phyloP scores from a whole-genome alignment of 1,284 basidiomycete genomes.

The Leccinum solheimii region DNA sequence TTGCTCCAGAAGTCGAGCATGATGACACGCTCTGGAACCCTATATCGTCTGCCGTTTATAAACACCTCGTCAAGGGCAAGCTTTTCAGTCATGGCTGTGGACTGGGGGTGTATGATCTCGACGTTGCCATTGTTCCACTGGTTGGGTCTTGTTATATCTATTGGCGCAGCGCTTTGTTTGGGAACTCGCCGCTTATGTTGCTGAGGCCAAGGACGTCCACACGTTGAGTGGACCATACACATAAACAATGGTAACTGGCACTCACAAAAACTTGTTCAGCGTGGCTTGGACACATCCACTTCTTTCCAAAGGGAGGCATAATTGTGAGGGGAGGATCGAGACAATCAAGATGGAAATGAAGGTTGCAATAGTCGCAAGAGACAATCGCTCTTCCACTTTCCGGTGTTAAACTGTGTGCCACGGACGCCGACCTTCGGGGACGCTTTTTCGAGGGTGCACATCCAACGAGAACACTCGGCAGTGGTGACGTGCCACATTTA shows the following conservation, averaged over 20 bases:
- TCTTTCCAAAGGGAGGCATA: slow-evolving; percentile 85
- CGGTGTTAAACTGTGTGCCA: slow-evolving; percentile 36
- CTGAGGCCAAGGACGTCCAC: slow-evolving; percentile 40
- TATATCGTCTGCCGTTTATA: slow-evolving; percentile 84
- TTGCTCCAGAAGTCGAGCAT: slow-evolving; percentile 96
- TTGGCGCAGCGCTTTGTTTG: slow-evolving; percentile 61
- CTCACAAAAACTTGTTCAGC: slow-evolving; percentile 77
- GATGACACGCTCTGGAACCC: slow-evolving; percentile 92
- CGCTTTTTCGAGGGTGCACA: slow-evolving; percentile 56
- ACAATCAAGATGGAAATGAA: slow-evolving; percentile 98
- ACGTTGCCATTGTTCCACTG: slow-evolving; percentile 92
- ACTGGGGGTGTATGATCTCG: slow-evolving; percentile 75
- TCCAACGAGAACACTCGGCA: slow-evolving; percentile 50
- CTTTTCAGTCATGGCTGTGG: slow-evolving; percentile 44
- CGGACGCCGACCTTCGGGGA: slow-evolving; percentile 48
- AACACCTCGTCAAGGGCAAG: slow-evolving; percentile 71
- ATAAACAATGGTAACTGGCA: slow-evolving; percentile 11
- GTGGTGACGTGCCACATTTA: slow-evolving; percentile 81
- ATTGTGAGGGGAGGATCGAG: slow-evolving; percentile 85
- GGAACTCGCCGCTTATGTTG: slow-evolving; percentile 75
- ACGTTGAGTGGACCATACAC: slow-evolving; percentile 11
- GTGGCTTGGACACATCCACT: slow-evolving; percentile 99
- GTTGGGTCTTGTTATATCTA: slow-evolving; percentile 69
- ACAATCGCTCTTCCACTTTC: slow-evolving; percentile 74
- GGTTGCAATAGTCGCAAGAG: slow-evolving; percentile 92